These are phyloP conservation scores for Aspergillus olivimuriae DNA, from an alignment of 495 filamentous ascomycete species.

Conservation along the genomic window DNA sequence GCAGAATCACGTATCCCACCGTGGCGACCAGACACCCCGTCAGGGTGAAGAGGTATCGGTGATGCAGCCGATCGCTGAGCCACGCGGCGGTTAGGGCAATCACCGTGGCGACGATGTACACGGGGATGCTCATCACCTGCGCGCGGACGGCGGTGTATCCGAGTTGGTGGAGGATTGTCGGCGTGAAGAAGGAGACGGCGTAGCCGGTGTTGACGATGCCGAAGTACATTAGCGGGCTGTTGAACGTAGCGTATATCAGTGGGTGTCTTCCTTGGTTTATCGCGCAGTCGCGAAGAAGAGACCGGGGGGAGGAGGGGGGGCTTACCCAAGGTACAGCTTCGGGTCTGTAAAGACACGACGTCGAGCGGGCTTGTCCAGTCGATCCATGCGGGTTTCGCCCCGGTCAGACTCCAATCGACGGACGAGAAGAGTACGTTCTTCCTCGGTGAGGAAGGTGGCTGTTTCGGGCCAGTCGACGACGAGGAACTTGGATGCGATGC, in stretches of 20 bases:
- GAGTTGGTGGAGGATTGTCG: slow-evolving; percentile 50
- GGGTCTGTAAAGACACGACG: slow-evolving; percentile 45
- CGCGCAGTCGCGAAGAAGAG: neutral
- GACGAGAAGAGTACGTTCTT: slow-evolving; percentile 41
- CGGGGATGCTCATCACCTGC: slow-evolving; percentile 50
- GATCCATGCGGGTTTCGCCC: slow-evolving; percentile 42
- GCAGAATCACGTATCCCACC: slow-evolving; percentile 44
- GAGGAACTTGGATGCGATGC: slow-evolving; percentile 41
- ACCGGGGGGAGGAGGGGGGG: neutral
- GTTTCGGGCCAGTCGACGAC: slow-evolving; percentile 53
- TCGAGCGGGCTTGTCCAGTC: slow-evolving; percentile 37
- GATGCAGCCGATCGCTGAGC: slow-evolving; percentile 40
- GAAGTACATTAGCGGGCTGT: slow-evolving; percentile 42
- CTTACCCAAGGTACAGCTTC: slow-evolving; percentile 49
- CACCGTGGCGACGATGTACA: slow-evolving; percentile 47
- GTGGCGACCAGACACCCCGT: slow-evolving; percentile 39
- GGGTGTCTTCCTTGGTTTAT: neutral
- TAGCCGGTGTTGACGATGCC: slow-evolving; percentile 47
- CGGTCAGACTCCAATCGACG: slow-evolving; percentile 37
- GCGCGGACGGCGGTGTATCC: slow-evolving; percentile 46
- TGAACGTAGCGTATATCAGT: neutral
- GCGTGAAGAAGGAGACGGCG: slow-evolving; percentile 47
- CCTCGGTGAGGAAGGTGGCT: slow-evolving; percentile 39
- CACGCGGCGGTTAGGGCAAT: slow-evolving; percentile 39
- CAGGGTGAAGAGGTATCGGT: slow-evolving; percentile 48